phyloP scores from a whole-genome alignment of 2,329 filamentous ascomycete species.

The Elsinoe perseae region DNA sequence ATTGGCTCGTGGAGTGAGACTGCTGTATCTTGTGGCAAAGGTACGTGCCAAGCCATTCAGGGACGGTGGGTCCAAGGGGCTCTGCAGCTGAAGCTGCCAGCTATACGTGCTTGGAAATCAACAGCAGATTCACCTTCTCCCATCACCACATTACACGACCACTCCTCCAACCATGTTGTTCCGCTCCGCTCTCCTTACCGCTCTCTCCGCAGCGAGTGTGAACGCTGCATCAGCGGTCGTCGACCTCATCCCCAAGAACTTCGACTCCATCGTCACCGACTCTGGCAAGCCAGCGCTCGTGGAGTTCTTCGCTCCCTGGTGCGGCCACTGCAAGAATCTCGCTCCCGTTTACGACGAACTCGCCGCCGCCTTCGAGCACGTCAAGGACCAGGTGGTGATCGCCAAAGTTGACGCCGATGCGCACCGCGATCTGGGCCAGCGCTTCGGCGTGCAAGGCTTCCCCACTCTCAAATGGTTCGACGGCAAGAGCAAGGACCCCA shows the following conservation, averaged over 20 bases:
- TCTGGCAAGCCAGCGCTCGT: slow-evolving; percentile 93
- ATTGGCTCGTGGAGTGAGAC: neutral
- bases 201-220: slow-evolving; percentile 42
- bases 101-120: neutral
- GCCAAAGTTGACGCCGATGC: slow-evolving; percentile 94
- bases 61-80: neutral
- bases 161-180: slow-evolving; percentile 17
- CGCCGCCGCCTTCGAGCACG: slow-evolving; percentile 62
- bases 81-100: neutral
- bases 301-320: slow-evolving; percentile 98
- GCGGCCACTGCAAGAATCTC: slow-evolving; percentile 96
- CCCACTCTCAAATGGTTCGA: slow-evolving; percentile 97
- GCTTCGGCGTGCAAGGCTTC: slow-evolving; percentile 87
- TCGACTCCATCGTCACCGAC: slow-evolving; percentile 80
- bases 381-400: slow-evolving; percentile 70
- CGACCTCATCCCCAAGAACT: slow-evolving; percentile 84
- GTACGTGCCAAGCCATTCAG: neutral
- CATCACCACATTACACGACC: neutral
- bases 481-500: slow-evolving; percentile 78
- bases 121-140: neutral
- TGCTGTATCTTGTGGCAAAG: neutral
- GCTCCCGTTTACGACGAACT: slow-evolving; percentile 94
- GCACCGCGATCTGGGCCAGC: slow-evolving; percentile 74
- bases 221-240: slow-evolving; percentile 74
- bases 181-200: slow-evolving; percentile 32